A percentile compares a stretch with the other conserved stretches of the same genome.
These are phyloP conservation scores for Fusarium verrucosum DNA, from an alignment of 2,329 filamentous ascomycete genomes.

Conservation along the genomic window DNA sequence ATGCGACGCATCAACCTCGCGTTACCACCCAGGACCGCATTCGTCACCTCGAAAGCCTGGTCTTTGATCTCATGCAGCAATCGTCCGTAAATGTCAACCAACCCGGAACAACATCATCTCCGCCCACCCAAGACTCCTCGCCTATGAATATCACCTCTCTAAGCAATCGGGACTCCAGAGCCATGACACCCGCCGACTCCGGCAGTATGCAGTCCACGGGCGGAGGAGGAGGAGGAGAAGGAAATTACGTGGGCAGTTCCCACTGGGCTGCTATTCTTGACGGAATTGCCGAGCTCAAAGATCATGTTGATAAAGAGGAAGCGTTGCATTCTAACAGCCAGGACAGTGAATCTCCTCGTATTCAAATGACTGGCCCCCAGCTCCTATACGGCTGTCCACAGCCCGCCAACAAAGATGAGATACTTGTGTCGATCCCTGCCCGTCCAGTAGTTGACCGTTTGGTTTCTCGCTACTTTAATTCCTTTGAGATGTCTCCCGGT, in stretches of 20 bases:
- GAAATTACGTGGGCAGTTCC: conserved; percentile 48
- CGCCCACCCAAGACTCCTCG: not conserved
- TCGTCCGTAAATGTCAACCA: not conserved
- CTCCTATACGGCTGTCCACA: conserved; percentile 48
- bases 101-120: not conserved
- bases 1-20: not conserved
- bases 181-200: conserved; percentile 36
- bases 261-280: conserved; percentile 56
- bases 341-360: fast-evolving
- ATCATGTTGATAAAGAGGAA: conserved; percentile 48
- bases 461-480: conserved; percentile 51
- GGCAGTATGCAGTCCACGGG: conserved; percentile 45
- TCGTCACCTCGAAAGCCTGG: conserved; percentile 44
- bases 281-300: conserved; percentile 52
- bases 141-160: not conserved
- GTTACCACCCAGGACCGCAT: conserved; percentile 13
- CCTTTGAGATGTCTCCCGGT: conserved; percentile 40
- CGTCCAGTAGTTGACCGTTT: conserved; percentile 48
- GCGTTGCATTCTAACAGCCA: too few species aligned
- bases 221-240: conserved; percentile 18
- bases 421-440: conserved; percentile 48
- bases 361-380: conserved; percentile 25
- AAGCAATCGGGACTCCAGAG: too few species aligned
- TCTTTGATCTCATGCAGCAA: conserved; percentile 41
- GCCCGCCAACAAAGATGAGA: conserved; percentile 43